Percentiles rank a stretch among this genome's conserved stretches.
Conservation (phyloP, 176 grass and related monocot genomes). For the Musa beccarii region DNA sequence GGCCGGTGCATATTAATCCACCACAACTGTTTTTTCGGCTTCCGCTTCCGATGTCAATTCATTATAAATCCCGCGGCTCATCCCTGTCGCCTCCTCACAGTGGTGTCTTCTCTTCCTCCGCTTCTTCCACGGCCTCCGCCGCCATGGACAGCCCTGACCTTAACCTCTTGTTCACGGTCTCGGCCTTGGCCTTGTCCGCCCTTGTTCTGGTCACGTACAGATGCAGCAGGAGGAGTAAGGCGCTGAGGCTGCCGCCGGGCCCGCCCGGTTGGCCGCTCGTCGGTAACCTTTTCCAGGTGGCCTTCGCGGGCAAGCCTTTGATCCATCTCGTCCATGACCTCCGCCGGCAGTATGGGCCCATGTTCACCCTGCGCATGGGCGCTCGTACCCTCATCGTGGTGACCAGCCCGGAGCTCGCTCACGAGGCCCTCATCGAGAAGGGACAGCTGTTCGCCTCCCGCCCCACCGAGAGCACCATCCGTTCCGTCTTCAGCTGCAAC, state of each 20-base stretch:
- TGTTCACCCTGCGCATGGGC: conserved; percentile 77
- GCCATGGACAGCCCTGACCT: not conserved
- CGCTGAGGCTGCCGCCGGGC: conserved; percentile 48
- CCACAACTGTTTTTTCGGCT: not conserved
- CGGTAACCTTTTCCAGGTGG: conserved; percentile 81
- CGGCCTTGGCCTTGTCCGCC: conserved; percentile 2
- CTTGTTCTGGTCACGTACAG: conserved; percentile 1
- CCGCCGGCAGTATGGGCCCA: conserved; percentile 51
- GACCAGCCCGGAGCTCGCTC: conserved; percentile 61
- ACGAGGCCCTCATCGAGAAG: conserved; percentile 79
- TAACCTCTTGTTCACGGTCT: not conserved
- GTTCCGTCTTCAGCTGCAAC: conserved; percentile 79
- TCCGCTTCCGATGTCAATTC: not conserved
- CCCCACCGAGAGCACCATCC: conserved; percentile 57
- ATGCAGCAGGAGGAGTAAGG: conserved; percentile 32
- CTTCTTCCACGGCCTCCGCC: not conserved
- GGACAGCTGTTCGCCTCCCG: conserved; percentile 54
- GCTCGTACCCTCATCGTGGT: conserved; percentile 73
- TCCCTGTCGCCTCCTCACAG: not conserved
- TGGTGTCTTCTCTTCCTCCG: not conserved
- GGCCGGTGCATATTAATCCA: not conserved
- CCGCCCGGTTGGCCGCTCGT: conserved; percentile 64
- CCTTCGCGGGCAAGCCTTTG: conserved; percentile 78
- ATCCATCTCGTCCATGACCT: conserved; percentile 68
- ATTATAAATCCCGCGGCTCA: not conserved